These are phyloP conservation scores for Alternaria sp. DNA, from an alignment of 2,329 filamentous ascomycete species.

Conservation along the genomic window DNA sequence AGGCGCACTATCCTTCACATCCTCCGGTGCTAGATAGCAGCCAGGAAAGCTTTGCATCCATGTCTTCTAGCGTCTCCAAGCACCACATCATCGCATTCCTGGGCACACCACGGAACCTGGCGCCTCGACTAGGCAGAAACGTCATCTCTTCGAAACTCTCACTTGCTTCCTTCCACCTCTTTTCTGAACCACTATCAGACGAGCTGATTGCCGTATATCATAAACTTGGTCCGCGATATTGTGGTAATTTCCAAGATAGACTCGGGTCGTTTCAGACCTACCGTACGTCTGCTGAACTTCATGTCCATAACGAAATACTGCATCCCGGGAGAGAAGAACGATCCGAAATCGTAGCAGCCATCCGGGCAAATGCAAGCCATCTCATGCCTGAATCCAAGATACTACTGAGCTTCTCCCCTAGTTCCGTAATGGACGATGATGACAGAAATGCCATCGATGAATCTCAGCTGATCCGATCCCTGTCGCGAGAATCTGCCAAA, in stretches of 20 bases:
- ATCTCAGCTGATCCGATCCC: conserved; percentile 75
- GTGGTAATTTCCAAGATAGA: conserved; percentile 96
- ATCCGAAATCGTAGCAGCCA: conserved; percentile 90
- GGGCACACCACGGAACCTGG: conserved; percentile 89
- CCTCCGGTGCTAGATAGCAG: conserved; percentile 71
- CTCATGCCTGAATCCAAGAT: conserved; percentile 84
- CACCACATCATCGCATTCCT: conserved; percentile 88
- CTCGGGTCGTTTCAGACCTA: conserved; percentile 97
- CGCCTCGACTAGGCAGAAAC: conserved; percentile 75
- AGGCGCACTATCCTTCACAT: conserved; percentile 83
- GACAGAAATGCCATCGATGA: conserved; percentile 76
- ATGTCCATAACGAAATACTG: conserved; percentile 88
- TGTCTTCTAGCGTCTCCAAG: conserved; percentile 65
- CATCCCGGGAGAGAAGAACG: conserved; percentile 88
- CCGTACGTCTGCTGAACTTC: conserved; percentile 86
- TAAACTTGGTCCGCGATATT: conserved; percentile 87
- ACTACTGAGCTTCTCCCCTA: conserved; percentile 82
- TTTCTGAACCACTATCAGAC: conserved; percentile 86
- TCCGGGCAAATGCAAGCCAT: conserved; percentile 81
- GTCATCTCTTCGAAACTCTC: conserved; percentile 84
- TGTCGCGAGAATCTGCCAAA: conserved; percentile 75
- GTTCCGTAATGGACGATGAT: conserved; percentile 80
- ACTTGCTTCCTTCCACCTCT: conserved; percentile 85
- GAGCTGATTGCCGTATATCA: conserved; percentile 91
- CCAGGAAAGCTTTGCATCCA: conserved; percentile 74